Evolutionary conservation across 805 yeast genomes (phyloP).

Genomic region (Vanderwaltozyma yarrowii): DNA sequence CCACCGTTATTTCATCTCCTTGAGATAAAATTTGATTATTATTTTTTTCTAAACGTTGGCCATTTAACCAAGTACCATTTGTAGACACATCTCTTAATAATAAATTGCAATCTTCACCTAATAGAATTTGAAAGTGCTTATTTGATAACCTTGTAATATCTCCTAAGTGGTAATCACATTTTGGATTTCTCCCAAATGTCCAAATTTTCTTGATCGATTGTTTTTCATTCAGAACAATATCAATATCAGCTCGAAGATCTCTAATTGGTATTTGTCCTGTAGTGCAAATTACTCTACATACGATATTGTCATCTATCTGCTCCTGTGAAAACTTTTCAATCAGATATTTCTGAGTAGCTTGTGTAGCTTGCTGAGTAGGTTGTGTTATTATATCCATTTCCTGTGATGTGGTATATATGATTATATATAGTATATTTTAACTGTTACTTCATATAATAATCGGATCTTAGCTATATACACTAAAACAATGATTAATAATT

Average conservation of each 20-base stretch:
- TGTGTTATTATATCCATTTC: slow-evolving; percentile 30
- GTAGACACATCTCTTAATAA: slow-evolving; percentile 60
- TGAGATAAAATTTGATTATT: slow-evolving; percentile 74
- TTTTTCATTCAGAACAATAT: slow-evolving; percentile 18
- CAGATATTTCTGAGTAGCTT: slow-evolving; percentile 29
- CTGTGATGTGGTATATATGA: too few relatives aligned
- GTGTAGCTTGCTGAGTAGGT: slow-evolving; percentile 37
- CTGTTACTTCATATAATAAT: too few relatives aligned
- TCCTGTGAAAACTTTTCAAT: slow-evolving; percentile 31
- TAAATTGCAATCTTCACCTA: slow-evolving; percentile 45
- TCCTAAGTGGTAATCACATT: slow-evolving; percentile 53
- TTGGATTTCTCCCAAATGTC: slow-evolving; percentile 63
- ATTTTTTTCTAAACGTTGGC: slow-evolving; percentile 59
- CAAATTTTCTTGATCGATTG: slow-evolving; percentile 36
- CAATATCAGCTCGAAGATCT: slow-evolving; percentile 34
- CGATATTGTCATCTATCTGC: slow-evolving; percentile 31
- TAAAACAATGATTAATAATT: too few relatives aligned
- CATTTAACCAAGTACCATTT: slow-evolving; percentile 86
- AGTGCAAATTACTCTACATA: slow-evolving; percentile 53
- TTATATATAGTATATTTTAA: too few relatives aligned
- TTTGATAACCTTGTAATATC: slow-evolving; percentile 62
- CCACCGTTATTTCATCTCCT: slow-evolving; percentile 90
- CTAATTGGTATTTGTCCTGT: slow-evolving; percentile 42
- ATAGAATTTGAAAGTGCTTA: slow-evolving; percentile 63
- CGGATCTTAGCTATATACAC: too few relatives aligned